Evolutionary conservation across 2,329 filamentous ascomycete species (phyloP).

Genomic region (Davidsoniella neocaledoniae): DNA sequence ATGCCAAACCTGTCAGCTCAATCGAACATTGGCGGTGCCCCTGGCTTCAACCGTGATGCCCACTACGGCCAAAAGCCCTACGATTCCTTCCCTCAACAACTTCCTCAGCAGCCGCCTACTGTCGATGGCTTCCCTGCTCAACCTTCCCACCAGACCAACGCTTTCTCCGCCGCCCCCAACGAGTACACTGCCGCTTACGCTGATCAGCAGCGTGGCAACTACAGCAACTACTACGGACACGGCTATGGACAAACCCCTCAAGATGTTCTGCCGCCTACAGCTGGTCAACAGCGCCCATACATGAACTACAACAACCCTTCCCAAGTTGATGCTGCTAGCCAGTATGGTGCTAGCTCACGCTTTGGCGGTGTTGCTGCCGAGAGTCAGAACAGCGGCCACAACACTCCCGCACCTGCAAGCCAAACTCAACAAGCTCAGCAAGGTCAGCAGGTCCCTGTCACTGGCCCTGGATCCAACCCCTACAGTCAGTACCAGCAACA

Average conservation of each 20-base stretch:
- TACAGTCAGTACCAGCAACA: slow-evolving; percentile 38
- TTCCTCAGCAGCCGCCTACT: slow-evolving; percentile 27
- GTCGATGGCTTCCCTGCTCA: slow-evolving; percentile 25
- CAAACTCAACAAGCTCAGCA: slow-evolving; percentile 23
- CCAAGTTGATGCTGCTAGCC: slow-evolving; percentile 47
- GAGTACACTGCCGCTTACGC: slow-evolving; percentile 82
- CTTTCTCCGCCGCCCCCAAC: slow-evolving; percentile 55
- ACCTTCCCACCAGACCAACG: slow-evolving; percentile 41
- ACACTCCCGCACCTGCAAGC: slow-evolving; percentile 66
- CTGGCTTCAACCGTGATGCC: slow-evolving; percentile 8
- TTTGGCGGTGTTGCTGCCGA: slow-evolving; percentile 46
- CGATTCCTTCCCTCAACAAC: slow-evolving; percentile 43
- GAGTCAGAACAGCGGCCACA: slow-evolving; percentile 71
- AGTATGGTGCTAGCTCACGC: slow-evolving; percentile 55
- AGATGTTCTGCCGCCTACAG: slow-evolving; percentile 40
- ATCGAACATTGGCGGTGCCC: slow-evolving; percentile 5
- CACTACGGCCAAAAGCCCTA: slow-evolving; percentile 41
- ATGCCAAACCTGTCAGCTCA: neutral
- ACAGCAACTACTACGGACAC: slow-evolving; percentile 48
- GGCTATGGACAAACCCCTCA: slow-evolving; percentile 49
- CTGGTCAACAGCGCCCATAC: slow-evolving; percentile 37
- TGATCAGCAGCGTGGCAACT: slow-evolving; percentile 55
- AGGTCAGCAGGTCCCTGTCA: slow-evolving; percentile 22
- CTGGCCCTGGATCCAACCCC: slow-evolving; percentile 18
- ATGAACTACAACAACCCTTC: slow-evolving; percentile 51